Conservation (phyloP, 2,329 filamentous ascomycete genomes). For the Pyricularia sp. region DNA sequence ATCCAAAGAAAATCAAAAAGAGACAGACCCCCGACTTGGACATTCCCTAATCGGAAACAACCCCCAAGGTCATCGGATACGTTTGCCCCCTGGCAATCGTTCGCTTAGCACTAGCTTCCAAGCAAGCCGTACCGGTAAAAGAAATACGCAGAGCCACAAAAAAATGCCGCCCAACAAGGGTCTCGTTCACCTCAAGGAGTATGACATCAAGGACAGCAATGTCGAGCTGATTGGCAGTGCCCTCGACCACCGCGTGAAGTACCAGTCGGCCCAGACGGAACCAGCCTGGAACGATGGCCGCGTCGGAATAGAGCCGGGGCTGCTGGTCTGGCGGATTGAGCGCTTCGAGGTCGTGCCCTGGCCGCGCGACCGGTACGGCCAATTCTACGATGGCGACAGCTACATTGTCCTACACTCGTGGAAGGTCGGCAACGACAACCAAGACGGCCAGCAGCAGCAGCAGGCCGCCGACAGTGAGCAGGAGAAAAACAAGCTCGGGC, state of each 20-base stretch:
- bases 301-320: conserved; percentile 42
- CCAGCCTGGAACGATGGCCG: conserved; percentile 56
- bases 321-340: conserved; percentile 59
- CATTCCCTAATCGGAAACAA: background rate
- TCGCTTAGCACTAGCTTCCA: background rate
- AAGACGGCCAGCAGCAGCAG: conserved; percentile 10
- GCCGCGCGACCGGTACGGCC: conserved; percentile 45
- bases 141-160: background rate
- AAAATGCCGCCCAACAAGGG: conserved; percentile 52
- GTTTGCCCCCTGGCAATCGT: background rate
- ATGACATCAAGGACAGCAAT: conserved; percentile 60
- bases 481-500: conserved; percentile 32
- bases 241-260: conserved; percentile 59
- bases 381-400: conserved; percentile 60
- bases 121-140: background rate
- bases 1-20: background rate
- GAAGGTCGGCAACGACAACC: conserved; percentile 35
- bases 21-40: background rate
- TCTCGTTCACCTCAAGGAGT: conserved; percentile 52
- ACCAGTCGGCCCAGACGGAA: conserved; percentile 54
- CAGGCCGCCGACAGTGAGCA: background rate
- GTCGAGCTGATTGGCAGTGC: conserved; percentile 55
- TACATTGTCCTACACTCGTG: conserved; percentile 56
- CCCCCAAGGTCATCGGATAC: background rate
- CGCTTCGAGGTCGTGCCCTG: conserved; percentile 55